A percentile compares a stretch with the other conserved stretches of the same genome.
These are phyloP conservation scores for Nakazawaea sp. DNA, from an alignment of 805 yeast genomes.

Conservation along the genomic window DNA sequence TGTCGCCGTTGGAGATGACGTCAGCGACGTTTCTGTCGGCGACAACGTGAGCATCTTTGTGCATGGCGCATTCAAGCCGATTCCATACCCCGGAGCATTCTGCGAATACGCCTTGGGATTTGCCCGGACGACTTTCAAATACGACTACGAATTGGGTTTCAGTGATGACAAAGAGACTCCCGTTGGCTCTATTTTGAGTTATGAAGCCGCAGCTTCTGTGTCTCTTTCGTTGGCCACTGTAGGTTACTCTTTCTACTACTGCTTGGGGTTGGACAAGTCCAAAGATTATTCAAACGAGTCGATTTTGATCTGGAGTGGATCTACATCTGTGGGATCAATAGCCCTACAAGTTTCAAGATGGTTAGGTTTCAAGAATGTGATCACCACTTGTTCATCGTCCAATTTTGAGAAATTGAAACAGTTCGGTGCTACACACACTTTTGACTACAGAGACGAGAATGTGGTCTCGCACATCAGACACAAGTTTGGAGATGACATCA, in stretches of 20 bases:
- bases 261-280: conserved; percentile 20
- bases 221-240: conserved; percentile 49
- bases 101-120: conserved; percentile 42
- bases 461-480: conserved; percentile 22
- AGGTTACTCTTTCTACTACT: conserved; percentile 42
- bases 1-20: conserved; percentile 42
- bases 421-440: conserved; percentile 27
- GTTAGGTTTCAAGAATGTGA: conserved; percentile 27
- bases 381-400: conserved; percentile 21
- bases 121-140: conserved; percentile 29
- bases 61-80: conserved; percentile 42
- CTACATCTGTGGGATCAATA: conserved; percentile 52
- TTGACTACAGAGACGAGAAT: conserved; percentile 26
- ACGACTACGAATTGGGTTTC: conserved; percentile 13
- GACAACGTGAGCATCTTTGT: conserved; percentile 49
- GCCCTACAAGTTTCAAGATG: conserved; percentile 55
- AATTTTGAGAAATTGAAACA: conserved; percentile 17
- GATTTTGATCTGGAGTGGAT: conserved; percentile 58
- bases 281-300: conserved; percentile 26
- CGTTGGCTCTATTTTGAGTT: conserved; percentile 35
- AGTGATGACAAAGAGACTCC: conserved; percentile 18
- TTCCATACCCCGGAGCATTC: conserved; percentile 48
- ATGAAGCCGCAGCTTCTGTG: conserved; percentile 59
- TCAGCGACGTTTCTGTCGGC: conserved; percentile 35
- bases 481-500: conserved; percentile 20